Percentiles rank a stretch among this genome's conserved stretches.
phyloP scores from a whole-genome alignment of 352 stramenopile species.

The Phytopythium sindhum region DNA sequence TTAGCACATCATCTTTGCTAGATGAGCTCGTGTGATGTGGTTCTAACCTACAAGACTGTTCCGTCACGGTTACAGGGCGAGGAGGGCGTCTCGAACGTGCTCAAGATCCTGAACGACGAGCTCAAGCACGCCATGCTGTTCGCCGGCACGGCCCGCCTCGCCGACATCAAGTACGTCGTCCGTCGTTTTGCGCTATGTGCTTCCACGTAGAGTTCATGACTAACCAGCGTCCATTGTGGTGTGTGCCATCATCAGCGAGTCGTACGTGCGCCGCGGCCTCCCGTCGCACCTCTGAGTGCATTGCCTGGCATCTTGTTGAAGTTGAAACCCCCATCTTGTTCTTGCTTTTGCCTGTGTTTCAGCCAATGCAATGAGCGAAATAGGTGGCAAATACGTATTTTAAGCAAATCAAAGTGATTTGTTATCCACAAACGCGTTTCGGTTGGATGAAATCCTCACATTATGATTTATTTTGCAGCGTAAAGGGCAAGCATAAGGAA shows the following conservation, averaged over 20 bases:
- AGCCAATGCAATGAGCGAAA: not conserved
- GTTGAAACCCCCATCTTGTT: not conserved
- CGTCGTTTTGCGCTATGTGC: not conserved
- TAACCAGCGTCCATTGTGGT: not conserved
- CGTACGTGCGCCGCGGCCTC: slow-evolving; percentile 29
- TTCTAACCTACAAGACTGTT: slow-evolving; percentile 1
- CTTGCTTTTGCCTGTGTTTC: not conserved
- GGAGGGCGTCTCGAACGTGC: slow-evolving; percentile 80
- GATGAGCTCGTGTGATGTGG: not conserved
- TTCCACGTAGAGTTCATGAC: not conserved
- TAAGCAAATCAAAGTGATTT: not conserved
- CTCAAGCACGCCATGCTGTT: slow-evolving; percentile 93
- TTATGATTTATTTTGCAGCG: not conserved
- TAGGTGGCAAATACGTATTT: not conserved
- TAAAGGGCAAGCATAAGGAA: not conserved
- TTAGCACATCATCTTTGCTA: not conserved
- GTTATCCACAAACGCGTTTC: not conserved
- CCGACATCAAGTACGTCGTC: slow-evolving; percentile 65
- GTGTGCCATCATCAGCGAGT: slow-evolving; percentile 13
- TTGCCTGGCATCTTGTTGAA: slow-evolving; percentile 4
- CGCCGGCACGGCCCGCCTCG: slow-evolving; percentile 53
- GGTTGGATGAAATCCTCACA: not conserved
- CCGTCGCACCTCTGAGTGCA: slow-evolving; percentile 12
- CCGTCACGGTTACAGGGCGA: slow-evolving; percentile 55
- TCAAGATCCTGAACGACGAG: slow-evolving; percentile 91